A percentile compares a stretch with the other conserved stretches of the same genome.
Evolutionary conservation across 345 rosid species (phyloP).

Genomic region (Linum usitatissimum): DNA sequence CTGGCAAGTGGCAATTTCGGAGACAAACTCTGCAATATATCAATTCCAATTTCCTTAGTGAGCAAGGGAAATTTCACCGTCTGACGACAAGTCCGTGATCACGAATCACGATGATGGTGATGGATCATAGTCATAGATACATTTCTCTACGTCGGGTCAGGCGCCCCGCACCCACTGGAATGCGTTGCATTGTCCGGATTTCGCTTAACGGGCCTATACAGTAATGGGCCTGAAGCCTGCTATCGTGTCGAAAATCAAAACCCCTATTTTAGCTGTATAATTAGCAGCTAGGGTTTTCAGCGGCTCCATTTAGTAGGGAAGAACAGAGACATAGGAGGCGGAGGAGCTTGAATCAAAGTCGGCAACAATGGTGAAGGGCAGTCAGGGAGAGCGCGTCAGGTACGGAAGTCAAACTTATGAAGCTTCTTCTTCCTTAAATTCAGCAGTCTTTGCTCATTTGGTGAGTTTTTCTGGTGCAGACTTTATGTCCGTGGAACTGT

Average conservation of each 20-base stretch:
- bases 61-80: constrained; percentile 14
- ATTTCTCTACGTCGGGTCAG: neutral
- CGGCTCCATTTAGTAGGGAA: neutral
- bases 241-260: neutral
- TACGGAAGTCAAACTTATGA: neutral
- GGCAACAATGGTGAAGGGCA: constrained; percentile 56
- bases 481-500: constrained; percentile 31
- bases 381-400: constrained; percentile 72
- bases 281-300: constrained; percentile 4
- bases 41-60: constrained; percentile 11
- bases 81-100: neutral
- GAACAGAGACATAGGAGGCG: neutral
- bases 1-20: neutral
- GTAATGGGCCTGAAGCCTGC: neutral
- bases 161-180: neutral
- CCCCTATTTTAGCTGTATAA: too few relatives aligned
- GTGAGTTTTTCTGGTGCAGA: constrained; percentile 7
- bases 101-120: neutral
- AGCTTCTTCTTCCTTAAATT: neutral
- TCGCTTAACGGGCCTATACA: neutral
- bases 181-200: neutral
- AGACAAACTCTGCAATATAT: neutral
- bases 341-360: neutral
- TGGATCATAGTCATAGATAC: neutral
- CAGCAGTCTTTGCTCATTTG: neutral